Conservation (phyloP, 331 rosid genomes). For the Telfairia occidentalis region DNA sequence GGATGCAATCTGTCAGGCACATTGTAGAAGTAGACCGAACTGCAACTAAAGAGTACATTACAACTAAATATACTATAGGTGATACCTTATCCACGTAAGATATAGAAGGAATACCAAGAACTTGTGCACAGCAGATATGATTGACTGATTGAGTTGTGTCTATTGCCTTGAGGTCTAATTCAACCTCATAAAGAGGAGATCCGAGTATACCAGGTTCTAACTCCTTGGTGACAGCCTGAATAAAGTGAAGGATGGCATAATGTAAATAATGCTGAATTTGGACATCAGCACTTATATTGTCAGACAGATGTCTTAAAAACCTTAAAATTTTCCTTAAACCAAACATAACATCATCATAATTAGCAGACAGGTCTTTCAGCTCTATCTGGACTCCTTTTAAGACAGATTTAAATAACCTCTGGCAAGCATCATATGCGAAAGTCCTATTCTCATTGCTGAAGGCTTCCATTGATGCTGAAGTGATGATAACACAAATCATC, state of each 20-base stretch:
- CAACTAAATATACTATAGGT: conserved; percentile 53
- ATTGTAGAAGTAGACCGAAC: conserved; percentile 27
- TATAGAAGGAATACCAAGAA: conserved; percentile 22
- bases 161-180: conserved; percentile 49
- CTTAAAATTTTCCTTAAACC: conserved; percentile 40
- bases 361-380: conserved; percentile 35
- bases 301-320: conserved; percentile 40
- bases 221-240: conserved; percentile 49
- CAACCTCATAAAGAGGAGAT: conserved; percentile 64
- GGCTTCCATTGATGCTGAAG: conserved; percentile 38
- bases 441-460: conserved; percentile 34
- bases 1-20: conserved; percentile 22
- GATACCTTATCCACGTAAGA: conserved; percentile 71
- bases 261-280: conserved; percentile 29
- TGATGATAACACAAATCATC: conserved; percentile 35
- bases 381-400: conserved; percentile 58
- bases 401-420: conserved; percentile 46
- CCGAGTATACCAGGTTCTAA: conserved; percentile 53
- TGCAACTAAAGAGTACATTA: conserved; percentile 42
- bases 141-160: conserved; percentile 27
- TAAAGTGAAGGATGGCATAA: conserved; percentile 27
- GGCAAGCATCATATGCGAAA: conserved; percentile 34
- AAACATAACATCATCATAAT: conserved; percentile 43
- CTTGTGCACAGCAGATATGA: conserved; percentile 24
- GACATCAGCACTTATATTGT: conserved; percentile 32